These are phyloP conservation scores for Helichrysum umbraculigerum DNA, from an alignment of 129 eudicot genomes.

Conservation along the genomic window DNA sequence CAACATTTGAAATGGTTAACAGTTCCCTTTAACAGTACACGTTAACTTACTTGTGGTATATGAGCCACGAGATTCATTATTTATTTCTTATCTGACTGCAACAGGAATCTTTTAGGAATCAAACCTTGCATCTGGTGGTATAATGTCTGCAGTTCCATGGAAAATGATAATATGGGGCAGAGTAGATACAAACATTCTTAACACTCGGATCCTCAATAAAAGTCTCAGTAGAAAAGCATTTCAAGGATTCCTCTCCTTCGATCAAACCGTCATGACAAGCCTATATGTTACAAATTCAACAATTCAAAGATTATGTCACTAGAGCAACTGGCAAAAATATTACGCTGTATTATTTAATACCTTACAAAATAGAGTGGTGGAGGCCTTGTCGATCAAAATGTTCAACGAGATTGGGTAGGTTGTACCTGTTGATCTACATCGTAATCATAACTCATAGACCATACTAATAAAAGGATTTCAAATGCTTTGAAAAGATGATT, in stretches of 20 bases:
- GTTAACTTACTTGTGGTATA: no score
- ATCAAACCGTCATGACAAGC: slow-evolving; percentile 59
- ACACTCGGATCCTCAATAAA: slow-evolving; percentile 54
- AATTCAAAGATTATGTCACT: background rate
- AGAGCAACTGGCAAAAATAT: slow-evolving; percentile 4
- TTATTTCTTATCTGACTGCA: background rate
- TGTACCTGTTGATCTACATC: slow-evolving; percentile 50
- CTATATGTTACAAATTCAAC: background rate
- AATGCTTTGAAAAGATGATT: background rate
- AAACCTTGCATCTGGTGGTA: slow-evolving; percentile 76
- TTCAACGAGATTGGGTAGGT: slow-evolving; percentile 71
- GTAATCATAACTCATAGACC: background rate
- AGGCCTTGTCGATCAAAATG: slow-evolving; percentile 86
- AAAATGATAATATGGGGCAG: slow-evolving; percentile 82
- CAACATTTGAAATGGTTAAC: background rate
- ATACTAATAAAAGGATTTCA: background rate
- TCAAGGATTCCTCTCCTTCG: slow-evolving; percentile 86
- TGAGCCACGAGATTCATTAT: no score
- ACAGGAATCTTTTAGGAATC: background rate
- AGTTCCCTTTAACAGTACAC: background rate
- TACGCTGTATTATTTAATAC: slow-evolving; percentile 26
- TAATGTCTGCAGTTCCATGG: slow-evolving; percentile 86
- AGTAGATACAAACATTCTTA: slow-evolving; percentile 37
- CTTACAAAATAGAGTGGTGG: slow-evolving; percentile 88
- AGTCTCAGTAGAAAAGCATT: slow-evolving; percentile 73